These are phyloP conservation scores for Cryptomeria japonica DNA, from an alignment of 75 land plant species.

Conservation along the genomic window DNA sequence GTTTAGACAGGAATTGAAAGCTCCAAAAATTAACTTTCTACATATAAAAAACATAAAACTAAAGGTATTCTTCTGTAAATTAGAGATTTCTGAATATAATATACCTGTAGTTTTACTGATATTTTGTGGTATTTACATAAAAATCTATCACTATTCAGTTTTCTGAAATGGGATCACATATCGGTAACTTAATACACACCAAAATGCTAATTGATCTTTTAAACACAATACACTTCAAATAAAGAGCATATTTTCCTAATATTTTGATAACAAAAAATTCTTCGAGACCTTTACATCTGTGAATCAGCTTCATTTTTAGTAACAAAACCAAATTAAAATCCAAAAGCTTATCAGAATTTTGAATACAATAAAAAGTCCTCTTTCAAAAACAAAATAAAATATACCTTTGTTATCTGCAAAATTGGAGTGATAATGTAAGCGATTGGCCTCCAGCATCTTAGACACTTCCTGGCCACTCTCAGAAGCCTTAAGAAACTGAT, in stretches of 20 bases:
- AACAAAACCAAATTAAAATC: neutral
- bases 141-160: neutral
- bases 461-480: constrained; percentile 59
- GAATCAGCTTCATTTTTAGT: neutral
- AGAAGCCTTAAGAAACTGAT: constrained; percentile 65
- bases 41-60: no score
- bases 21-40: no score
- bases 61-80: neutral
- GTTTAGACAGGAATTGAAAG: neutral
- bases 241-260: neutral
- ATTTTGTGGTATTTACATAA: neutral
- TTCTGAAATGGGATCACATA: neutral
- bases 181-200: neutral
- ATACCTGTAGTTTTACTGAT: no score
- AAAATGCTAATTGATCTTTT: neutral
- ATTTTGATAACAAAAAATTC: neutral
- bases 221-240: neutral
- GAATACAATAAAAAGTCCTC: neutral
- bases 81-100: neutral
- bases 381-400: neutral
- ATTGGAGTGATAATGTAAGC: constrained; percentile 90
- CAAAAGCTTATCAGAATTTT: neutral
- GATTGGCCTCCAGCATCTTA: constrained; percentile 77
- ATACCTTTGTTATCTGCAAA: constrained; percentile 75
- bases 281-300: neutral